Conservation (phyloP, 352 stramenopile genomes). For the Pseudoperonospora humuli region DNA sequence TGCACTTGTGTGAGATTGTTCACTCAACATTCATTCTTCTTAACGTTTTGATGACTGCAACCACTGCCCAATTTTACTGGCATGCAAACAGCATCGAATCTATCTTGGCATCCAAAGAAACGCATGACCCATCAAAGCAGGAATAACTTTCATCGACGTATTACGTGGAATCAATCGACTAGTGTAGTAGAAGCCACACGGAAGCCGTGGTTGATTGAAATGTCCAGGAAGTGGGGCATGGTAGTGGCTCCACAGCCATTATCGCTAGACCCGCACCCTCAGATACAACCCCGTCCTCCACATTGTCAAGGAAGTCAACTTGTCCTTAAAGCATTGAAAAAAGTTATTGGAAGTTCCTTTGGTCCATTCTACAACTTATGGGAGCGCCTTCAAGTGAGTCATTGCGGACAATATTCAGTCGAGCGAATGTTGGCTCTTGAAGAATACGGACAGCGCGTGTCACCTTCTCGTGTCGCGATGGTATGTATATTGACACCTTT, state of each 20-base stretch:
- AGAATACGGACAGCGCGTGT: conserved; percentile 25
- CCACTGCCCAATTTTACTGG: no score
- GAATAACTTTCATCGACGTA: no score
- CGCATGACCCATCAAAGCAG: no score
- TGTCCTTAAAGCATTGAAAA: conserved; percentile 9
- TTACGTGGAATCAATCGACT: no score
- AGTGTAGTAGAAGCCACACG: no score
- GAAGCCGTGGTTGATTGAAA: no score
- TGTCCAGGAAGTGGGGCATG: conserved; percentile 14
- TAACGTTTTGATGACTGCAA: no score
- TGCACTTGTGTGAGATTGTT: no score
- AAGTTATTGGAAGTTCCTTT: conserved; percentile 11
- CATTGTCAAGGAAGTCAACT: conserved; percentile 14
- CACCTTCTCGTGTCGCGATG: conserved; percentile 9
- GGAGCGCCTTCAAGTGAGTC: conserved; percentile 26
- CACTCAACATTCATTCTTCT: no score
- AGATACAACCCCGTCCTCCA: no score
- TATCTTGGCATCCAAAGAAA: no score
- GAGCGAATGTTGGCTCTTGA: conserved; percentile 26
- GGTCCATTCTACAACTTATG: conserved; percentile 19
- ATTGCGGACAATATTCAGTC: conserved; percentile 32
- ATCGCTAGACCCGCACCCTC: not conserved
- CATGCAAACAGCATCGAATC: no score
- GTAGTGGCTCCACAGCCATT: conserved; percentile 8
- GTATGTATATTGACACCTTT: conserved; percentile 25